phyloP scores from a whole-genome alignment of 2,329 filamentous ascomycete species.

The Magnaporthales sp. region DNA sequence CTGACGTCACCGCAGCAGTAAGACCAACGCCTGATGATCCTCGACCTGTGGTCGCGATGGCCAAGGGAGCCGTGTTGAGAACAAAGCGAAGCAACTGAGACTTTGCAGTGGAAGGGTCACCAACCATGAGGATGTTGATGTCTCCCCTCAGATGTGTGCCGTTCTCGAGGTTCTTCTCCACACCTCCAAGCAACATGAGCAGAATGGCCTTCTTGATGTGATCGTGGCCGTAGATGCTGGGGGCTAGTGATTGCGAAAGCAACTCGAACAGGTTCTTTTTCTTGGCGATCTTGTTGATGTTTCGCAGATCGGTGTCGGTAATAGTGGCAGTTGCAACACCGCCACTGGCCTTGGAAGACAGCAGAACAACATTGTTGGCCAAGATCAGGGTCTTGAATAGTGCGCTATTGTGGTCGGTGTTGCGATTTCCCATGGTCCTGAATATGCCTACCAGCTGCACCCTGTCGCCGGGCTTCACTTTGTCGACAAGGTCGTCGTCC shows the following conservation, averaged over 20 bases:
- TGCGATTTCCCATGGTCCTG: constrained; percentile 87
- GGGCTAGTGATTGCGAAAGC: constrained; percentile 86
- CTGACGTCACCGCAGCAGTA: constrained; percentile 89
- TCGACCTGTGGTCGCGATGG: constrained; percentile 93
- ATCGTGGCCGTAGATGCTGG: constrained; percentile 94
- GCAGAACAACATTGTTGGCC: constrained; percentile 88
- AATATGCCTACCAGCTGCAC: constrained; percentile 97
- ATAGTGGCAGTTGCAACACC: constrained; percentile 87
- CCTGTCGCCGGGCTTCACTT: constrained; percentile 88
- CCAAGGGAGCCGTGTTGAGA: constrained; percentile 89
- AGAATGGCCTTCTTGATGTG: constrained; percentile 97
- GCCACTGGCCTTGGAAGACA: constrained; percentile 93
- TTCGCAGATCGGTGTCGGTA: constrained; percentile 93
- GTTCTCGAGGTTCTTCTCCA: constrained; percentile 98
- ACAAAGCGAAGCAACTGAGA: constrained; percentile 97
- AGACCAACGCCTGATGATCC: constrained; percentile 97
- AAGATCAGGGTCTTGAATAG: constrained; percentile 91
- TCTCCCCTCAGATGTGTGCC: constrained; percentile 96
- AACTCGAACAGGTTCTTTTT: constrained; percentile 90
- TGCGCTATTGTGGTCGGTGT: constrained; percentile 81
- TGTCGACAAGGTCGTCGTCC: constrained; percentile 93
- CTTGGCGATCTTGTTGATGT: constrained; percentile 97
- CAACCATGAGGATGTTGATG: constrained; percentile 99
- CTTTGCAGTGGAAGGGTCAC: constrained; percentile 96
- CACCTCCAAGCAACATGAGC: constrained; percentile 87